A percentile compares a stretch with the other conserved stretches of the same genome.
Evolutionary conservation across 2,329 filamentous ascomycete species (phyloP).

Genomic region (Xylaria sp.): DNA sequence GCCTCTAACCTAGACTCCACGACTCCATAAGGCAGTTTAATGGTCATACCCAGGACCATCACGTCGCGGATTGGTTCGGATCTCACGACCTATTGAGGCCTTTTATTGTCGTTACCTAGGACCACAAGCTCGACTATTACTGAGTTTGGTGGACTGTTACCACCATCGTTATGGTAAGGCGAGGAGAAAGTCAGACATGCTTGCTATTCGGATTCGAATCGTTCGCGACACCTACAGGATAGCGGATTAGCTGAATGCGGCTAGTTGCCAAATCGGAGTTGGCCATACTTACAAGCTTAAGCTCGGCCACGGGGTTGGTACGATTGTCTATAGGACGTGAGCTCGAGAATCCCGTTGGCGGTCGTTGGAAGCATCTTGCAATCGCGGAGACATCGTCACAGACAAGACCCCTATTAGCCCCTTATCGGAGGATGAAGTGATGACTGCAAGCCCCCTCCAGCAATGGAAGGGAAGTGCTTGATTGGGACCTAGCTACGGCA

Average conservation of each 20-base stretch:
- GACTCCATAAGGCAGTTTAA: conserved; percentile 28
- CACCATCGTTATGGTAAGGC: neutral
- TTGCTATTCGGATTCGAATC: neutral
- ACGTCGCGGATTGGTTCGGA: conserved; percentile 13
- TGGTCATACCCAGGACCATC: conserved; percentile 31
- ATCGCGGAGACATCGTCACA: neutral
- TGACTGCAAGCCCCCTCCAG: neutral
- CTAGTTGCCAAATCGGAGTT: neutral
- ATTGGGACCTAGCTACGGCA: conserved; percentile 7
- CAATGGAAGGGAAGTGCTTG: neutral
- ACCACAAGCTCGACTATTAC: conserved; percentile 29
- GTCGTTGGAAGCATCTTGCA: neutral
- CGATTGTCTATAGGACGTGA: neutral
- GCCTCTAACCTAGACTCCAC: conserved; percentile 30
- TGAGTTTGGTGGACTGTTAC: neutral
- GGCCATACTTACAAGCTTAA: neutral
- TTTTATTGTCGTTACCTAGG: conserved; percentile 52
- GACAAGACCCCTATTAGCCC: neutral
- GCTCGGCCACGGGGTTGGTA: neutral
- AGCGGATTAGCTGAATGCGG: neutral
- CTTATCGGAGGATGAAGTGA: neutral
- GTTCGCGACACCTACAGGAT: neutral
- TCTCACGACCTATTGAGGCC: conserved; percentile 34
- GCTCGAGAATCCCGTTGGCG: neutral
- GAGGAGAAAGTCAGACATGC: neutral